These are phyloP conservation scores for Ceratobasidium sp. DNA, from an alignment of 1,284 basidiomycete species.

Conservation along the genomic window DNA sequence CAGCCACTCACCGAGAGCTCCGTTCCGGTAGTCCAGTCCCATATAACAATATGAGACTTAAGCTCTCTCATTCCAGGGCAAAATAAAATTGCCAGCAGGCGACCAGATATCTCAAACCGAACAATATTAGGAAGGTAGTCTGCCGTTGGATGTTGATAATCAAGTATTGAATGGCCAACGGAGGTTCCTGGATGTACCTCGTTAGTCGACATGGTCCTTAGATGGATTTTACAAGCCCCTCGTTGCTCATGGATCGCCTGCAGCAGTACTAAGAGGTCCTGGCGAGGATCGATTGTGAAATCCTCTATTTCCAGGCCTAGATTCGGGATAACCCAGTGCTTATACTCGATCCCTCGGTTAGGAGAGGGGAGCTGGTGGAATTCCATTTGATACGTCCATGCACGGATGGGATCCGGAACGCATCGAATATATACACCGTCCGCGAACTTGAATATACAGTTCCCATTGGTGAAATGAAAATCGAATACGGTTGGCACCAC, in stretches of 20 bases:
- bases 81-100: slow-evolving; percentile 17
- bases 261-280: slow-evolving; percentile 26
- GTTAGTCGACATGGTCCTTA: slow-evolving; percentile 27
- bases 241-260: slow-evolving; percentile 1
- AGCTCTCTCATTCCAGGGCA: slow-evolving; percentile 10
- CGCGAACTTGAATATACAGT: slow-evolving; percentile 25
- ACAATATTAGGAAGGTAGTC: neutral
- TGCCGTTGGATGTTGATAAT: neutral
- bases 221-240: neutral
- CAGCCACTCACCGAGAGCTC: slow-evolving; percentile 13
- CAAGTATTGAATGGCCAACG: slow-evolving; percentile 16
- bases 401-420: neutral
- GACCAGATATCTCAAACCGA: neutral
- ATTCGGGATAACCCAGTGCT: slow-evolving; percentile 23
- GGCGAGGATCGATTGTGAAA: slow-evolving; percentile 27
- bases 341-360: slow-evolving; percentile 25
- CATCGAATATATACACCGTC: slow-evolving; percentile 30
- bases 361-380: slow-evolving; percentile 28
- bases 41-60: slow-evolving; percentile 17
- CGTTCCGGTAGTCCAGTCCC: slow-evolving; percentile 42
- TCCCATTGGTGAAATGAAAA: neutral
- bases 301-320: slow-evolving; percentile 30
- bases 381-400: slow-evolving; percentile 14
- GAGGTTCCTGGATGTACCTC: slow-evolving; percentile 6
- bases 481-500: neutral